Percentiles rank a stretch among this genome's conserved stretches.
Conservation (phyloP, 202 grass and related monocot species). For the Zizania palustris region DNA sequence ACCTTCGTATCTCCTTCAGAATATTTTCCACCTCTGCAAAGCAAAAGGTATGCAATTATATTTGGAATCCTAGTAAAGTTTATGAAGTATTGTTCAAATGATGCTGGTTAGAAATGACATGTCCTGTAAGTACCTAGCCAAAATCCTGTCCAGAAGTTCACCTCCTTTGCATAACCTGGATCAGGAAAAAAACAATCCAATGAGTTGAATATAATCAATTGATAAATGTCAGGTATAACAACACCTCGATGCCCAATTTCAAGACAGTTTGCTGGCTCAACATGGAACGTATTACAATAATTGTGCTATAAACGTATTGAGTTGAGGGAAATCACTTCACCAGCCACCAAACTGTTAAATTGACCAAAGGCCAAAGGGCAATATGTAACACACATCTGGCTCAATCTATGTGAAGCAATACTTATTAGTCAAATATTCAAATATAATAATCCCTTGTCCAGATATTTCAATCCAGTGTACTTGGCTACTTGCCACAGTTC, state of each 20-base stretch:
- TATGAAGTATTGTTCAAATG: conserved; percentile 4
- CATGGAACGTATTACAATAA: not conserved
- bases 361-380: not conserved
- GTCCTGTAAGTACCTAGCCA: conserved; percentile 63
- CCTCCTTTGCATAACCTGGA: conserved; percentile 89
- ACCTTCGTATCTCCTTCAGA: conserved; percentile 88
- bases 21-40: conserved; percentile 86
- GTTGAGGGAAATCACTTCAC: not conserved
- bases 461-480: not conserved
- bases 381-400: not conserved
- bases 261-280: conserved; percentile 1
- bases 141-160: conserved; percentile 85
- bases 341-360: not conserved
- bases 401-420: not conserved
- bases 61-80: conserved; percentile 8
- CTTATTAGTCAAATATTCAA: not conserved
- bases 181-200: conserved; percentile 7
- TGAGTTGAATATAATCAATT: conserved; percentile 32
- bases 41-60: conserved; percentile 29
- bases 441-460: not conserved
- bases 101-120: conserved; percentile 34
- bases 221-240: not conserved
- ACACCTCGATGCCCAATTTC: not conserved
- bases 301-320: too few relatives aligned
- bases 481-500: not conserved